Percentiles rank a stretch among this genome's conserved stretches.
Conservation (phyloP, 345 rosid genomes). For the Boechera stricta region DNA sequence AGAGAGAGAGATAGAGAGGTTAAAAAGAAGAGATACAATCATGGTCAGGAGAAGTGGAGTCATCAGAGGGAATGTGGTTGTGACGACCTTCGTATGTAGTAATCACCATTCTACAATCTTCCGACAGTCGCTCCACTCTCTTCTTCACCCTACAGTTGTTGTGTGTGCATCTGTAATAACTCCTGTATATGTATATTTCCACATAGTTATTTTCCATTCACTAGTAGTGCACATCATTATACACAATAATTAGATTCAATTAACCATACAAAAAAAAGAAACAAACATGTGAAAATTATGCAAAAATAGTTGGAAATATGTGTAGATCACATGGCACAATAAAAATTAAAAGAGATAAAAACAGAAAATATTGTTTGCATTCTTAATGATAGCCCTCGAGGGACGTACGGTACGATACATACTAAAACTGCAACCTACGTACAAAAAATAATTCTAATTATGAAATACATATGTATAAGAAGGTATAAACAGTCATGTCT, state of each 20-base stretch:
- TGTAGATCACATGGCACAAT: conserved; percentile 33
- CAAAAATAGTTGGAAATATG: conserved; percentile 25
- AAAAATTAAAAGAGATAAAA: background rate
- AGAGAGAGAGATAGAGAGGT: conserved; percentile 1
- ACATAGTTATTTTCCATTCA: background rate
- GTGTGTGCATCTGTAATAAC: conserved; percentile 90
- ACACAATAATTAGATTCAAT: background rate
- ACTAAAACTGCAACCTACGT: conserved; percentile 31
- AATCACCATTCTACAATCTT: conserved; percentile 97
- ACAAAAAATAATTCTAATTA: background rate
- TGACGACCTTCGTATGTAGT: conserved; percentile 99
- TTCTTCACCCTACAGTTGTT: conserved; percentile 92
- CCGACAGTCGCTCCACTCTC: conserved; percentile 91
- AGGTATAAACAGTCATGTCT: conserved; percentile 35
- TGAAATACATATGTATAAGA: background rate
- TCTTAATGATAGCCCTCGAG: conserved; percentile 31
- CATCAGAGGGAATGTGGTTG: conserved; percentile 87
- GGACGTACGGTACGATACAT: conserved; percentile 31
- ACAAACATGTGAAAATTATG: background rate
- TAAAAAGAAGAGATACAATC: conserved; percentile 74
- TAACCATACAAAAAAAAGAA: background rate
- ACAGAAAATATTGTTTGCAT: conserved; percentile 11
- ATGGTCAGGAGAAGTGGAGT: conserved; percentile 77
- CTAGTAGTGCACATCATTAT: background rate
- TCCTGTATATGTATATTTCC: conserved; percentile 51